phyloP scores from a whole-genome alignment of 495 filamentous ascomycete species.

The Trichoderma virens region DNA sequence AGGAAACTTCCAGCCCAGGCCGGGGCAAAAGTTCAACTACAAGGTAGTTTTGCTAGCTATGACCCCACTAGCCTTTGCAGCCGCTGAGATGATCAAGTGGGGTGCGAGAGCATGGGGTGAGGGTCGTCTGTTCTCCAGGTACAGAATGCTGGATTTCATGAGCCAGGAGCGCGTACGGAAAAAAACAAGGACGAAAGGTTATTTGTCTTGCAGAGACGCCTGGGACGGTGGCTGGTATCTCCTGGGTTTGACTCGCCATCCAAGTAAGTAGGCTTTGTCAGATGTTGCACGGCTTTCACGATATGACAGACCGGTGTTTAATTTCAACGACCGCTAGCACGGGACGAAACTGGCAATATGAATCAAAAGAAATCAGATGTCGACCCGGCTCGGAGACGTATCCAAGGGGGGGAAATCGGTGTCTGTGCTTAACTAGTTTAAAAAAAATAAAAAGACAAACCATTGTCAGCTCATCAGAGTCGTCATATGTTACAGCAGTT shows the following conservation, averaged over 20 bases:
- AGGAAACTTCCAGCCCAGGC: neutral
- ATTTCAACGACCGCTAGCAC: neutral
- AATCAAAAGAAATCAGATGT: neutral
- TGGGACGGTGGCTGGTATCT: neutral
- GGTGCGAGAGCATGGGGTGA: neutral
- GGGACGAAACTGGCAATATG: neutral
- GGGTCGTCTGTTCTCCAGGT: neutral
- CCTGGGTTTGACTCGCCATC: neutral
- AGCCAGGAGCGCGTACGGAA: neutral
- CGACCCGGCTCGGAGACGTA: neutral
- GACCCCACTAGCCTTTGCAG: neutral
- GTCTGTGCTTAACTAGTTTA: neutral
- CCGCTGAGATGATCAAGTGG: neutral
- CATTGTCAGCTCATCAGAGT: neutral
- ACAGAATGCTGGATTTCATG: neutral
- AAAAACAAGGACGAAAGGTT: neutral
- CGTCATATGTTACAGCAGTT: neutral
- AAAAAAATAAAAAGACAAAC: neutral
- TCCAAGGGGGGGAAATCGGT: neutral
- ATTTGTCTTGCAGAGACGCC: neutral
- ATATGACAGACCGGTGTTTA: neutral
- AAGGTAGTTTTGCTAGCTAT: neutral
- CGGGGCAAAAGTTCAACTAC: neutral
- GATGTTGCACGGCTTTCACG: neutral
- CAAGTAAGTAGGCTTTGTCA: neutral